These are phyloP conservation scores for Trapa bicornis DNA, from an alignment of 345 rosid species.

Conservation along the genomic window DNA sequence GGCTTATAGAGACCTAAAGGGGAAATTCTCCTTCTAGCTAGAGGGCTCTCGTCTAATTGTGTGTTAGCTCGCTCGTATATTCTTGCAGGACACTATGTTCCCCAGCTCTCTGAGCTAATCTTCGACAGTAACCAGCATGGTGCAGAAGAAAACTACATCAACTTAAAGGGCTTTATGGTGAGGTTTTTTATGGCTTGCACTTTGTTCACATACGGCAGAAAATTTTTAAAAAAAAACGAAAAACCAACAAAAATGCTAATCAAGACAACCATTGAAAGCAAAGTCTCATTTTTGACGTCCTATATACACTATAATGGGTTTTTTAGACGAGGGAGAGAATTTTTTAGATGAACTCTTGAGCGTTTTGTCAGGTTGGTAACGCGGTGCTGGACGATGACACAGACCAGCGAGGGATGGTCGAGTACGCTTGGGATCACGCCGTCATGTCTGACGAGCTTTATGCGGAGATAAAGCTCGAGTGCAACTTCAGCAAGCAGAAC, in stretches of 20 bases:
- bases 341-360: background rate
- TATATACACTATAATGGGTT: too few relatives aligned
- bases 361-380: slow-evolving; percentile 52
- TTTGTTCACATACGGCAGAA: background rate
- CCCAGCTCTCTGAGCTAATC: slow-evolving; percentile 61
- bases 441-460: slow-evolving; percentile 64
- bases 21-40: too few relatives aligned
- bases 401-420: slow-evolving; percentile 66
- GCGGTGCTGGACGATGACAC: slow-evolving; percentile 66
- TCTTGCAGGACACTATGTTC: slow-evolving; percentile 64
- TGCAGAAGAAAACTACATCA: slow-evolving; percentile 33
- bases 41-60: too few relatives aligned
- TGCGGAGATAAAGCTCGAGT: slow-evolving; percentile 23
- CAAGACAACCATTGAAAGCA: too few relatives aligned
- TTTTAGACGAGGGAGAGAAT: too few relatives aligned
- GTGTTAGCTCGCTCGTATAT: background rate
- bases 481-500: slow-evolving; percentile 20
- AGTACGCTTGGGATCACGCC: slow-evolving; percentile 76
- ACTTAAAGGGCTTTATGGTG: slow-evolving; percentile 64
- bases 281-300: too few relatives aligned
- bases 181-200: background rate
- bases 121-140: slow-evolving; percentile 35
- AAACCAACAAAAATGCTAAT: too few relatives aligned
- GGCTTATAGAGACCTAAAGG: too few relatives aligned
- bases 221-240: too few relatives aligned